Conservation (phyloP, 2,329 filamentous ascomycete genomes). For the Hymenoscyphus linearis region DNA sequence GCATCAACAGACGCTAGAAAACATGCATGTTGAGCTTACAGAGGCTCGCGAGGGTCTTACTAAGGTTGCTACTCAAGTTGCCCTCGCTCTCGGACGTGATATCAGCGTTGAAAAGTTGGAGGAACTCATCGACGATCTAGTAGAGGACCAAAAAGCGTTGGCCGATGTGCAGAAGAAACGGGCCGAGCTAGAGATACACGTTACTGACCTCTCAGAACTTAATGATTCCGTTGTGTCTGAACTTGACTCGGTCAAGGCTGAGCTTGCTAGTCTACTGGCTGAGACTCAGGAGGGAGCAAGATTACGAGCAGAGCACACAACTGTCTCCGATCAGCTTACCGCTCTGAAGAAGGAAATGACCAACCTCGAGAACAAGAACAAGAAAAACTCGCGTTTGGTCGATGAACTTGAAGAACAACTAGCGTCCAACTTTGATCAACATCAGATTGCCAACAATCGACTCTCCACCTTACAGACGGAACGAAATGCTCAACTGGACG, state of each 20-base stretch:
- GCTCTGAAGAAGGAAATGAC: conserved; percentile 61
- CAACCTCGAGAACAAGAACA: conserved; percentile 63
- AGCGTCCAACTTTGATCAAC: conserved; percentile 90
- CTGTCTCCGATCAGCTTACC: conserved; percentile 50
- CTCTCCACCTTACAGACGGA: conserved; percentile 76
- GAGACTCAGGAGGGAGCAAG: conserved; percentile 40
- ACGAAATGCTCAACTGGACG: conserved; percentile 69
- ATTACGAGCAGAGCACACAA: conserved; percentile 39
- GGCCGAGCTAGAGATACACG: conserved; percentile 49
- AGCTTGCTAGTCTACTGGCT: conserved; percentile 48
- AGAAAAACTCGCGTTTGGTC: conserved; percentile 86
- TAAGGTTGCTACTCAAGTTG: conserved; percentile 59
- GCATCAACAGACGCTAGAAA: conserved; percentile 50
- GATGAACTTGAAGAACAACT: conserved; percentile 97
- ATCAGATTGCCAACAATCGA: conserved; percentile 77
- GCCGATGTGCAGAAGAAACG: conserved; percentile 53
- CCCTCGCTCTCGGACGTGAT: conserved; percentile 54
- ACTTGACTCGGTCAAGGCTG: conserved; percentile 54
- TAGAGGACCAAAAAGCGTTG: conserved; percentile 56
- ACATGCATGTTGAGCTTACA: conserved; percentile 56
- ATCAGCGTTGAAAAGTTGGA: conserved; percentile 64
- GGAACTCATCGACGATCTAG: conserved; percentile 53
- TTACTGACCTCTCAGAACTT: conserved; percentile 50
- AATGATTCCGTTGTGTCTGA: conserved; percentile 57
- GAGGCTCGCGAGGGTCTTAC: conserved; percentile 62